Percentiles rank a stretch among this genome's conserved stretches.
These are phyloP conservation scores for Hyphopichia buzzinii DNA, from an alignment of 1,139 yeast species.

Conservation along the genomic window DNA sequence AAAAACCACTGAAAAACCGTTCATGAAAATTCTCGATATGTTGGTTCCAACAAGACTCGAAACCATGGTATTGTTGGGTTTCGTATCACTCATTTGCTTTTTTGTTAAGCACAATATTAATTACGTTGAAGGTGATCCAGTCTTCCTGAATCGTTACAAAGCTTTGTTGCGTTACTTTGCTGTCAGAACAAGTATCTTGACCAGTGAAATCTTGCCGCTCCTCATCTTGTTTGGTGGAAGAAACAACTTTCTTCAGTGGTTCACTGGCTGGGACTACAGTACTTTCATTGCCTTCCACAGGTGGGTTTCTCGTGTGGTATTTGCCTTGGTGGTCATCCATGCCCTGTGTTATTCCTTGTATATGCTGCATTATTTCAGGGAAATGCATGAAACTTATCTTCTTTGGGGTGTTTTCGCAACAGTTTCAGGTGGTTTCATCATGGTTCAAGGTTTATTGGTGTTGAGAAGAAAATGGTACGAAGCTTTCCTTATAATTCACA, in stretches of 20 bases:
- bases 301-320: slow-evolving; percentile 54
- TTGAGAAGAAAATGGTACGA: slow-evolving; percentile 64
- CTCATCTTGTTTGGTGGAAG: slow-evolving; percentile 60
- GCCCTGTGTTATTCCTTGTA: slow-evolving; percentile 30
- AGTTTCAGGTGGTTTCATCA: slow-evolving; percentile 33
- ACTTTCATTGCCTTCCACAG: slow-evolving; percentile 58
- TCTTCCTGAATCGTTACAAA: slow-evolving; percentile 16
- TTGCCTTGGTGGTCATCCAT: slow-evolving; percentile 40
- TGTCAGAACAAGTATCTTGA: slow-evolving; percentile 57
- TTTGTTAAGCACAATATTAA: slow-evolving; percentile 24
- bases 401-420: slow-evolving; percentile 52
- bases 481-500: slow-evolving; percentile 58
- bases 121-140: slow-evolving; percentile 26
- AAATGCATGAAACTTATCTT: slow-evolving; percentile 33
- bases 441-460: slow-evolving; percentile 47
- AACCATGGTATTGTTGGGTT: slow-evolving; percentile 45
- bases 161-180: slow-evolving; percentile 40
- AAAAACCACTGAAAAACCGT: slow-evolving; percentile 25
- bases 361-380: slow-evolving; percentile 6
- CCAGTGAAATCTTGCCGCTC: slow-evolving; percentile 52
- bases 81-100: slow-evolving; percentile 43
- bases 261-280: slow-evolving; percentile 62
- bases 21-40: slow-evolving; percentile 30
- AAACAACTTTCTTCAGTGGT: slow-evolving; percentile 52
- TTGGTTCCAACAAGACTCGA: slow-evolving; percentile 67